A percentile compares a stretch with the other conserved stretches of the same genome.
Evolutionary conservation across 495 filamentous ascomycete genomes (phyloP).

Genomic region (Aspergillus wentii): DNA sequence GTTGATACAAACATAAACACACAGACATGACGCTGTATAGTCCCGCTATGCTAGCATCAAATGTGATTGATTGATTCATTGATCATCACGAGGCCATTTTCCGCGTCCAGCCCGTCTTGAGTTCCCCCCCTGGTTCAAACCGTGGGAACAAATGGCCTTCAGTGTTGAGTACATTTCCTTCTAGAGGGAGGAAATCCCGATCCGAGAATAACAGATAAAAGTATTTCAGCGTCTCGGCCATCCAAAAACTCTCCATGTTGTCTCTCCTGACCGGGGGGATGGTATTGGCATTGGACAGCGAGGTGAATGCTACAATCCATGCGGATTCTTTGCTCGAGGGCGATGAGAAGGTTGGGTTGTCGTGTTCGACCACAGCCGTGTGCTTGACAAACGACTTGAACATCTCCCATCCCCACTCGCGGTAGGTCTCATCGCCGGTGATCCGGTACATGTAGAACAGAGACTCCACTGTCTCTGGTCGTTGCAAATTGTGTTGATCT

Average conservation of each 20-base stretch:
- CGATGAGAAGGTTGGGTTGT: constrained; percentile 7
- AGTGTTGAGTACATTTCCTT: constrained; percentile 88
- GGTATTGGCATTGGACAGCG: constrained; percentile 67
- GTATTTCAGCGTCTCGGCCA: constrained; percentile 97
- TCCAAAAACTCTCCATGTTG: constrained; percentile 96
- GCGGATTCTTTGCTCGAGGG: constrained; percentile 1
- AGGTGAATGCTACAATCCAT: constrained; percentile 65
- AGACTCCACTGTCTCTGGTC: constrained; percentile 91
- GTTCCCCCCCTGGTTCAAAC: constrained; percentile 71
- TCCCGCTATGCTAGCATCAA: too few species aligned
- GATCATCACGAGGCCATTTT: too few species aligned
- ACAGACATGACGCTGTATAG: too few species aligned
- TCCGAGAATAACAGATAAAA: constrained; percentile 93
- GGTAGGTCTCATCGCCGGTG: constrained; percentile 84
- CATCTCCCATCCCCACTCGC: constrained; percentile 98
- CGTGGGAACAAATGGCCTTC: constrained; percentile 89
- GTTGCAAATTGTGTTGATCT: constrained; percentile 90
- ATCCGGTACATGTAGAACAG: constrained; percentile 99
- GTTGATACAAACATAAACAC: too few species aligned
- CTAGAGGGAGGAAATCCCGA: constrained; percentile 74
- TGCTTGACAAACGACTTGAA: constrained; percentile 88
- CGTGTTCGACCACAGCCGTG: constrained; percentile 65
- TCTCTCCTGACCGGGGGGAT: constrained; percentile 62
- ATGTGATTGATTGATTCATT: too few species aligned
- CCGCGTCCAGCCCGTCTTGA: constrained; percentile 85